Evolutionary conservation across 179 eudicot genomes (phyloP).

Genomic region (Drosera spatulata): DNA sequence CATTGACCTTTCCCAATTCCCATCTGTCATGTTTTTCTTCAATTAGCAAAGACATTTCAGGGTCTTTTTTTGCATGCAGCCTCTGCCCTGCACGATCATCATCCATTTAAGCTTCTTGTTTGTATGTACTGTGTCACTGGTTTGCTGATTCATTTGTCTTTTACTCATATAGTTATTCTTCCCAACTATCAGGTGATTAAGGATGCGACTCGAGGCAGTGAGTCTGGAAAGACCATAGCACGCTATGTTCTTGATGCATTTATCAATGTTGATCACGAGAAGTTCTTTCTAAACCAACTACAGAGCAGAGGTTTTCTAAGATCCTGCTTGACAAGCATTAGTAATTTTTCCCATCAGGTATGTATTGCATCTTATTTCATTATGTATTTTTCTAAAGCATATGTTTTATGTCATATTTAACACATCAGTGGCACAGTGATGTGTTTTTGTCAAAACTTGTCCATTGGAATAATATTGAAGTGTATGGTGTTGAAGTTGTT

Average conservation of each 20-base stretch:
- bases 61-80: too few relatives aligned
- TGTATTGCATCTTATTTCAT: constrained; percentile 1
- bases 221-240: constrained; percentile 84
- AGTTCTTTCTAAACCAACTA: constrained; percentile 81
- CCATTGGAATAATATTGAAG: too few relatives aligned
- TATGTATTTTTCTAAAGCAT: too few relatives aligned
- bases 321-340: constrained; percentile 78
- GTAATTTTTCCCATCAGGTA: constrained; percentile 74
- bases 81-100: too few relatives aligned
- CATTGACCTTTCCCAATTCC: too few relatives aligned
- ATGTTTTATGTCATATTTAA: too few relatives aligned
- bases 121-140: not conserved
- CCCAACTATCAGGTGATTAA: constrained; percentile 46
- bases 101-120: constrained; percentile 13
- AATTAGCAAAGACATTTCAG: too few relatives aligned
- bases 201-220: constrained; percentile 95
- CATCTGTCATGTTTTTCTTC: too few relatives aligned
- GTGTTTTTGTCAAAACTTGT: too few relatives aligned
- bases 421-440: too few relatives aligned
- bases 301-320: constrained; percentile 97
- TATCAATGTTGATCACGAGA: constrained; percentile 83
- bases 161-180: not conserved
- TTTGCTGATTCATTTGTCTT: not conserved
- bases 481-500: too few relatives aligned
- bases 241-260: constrained; percentile 78